Evolutionary conservation across 768 basidiomycete genomes (phyloP).

Genomic region (Pleurotus djamor): DNA sequence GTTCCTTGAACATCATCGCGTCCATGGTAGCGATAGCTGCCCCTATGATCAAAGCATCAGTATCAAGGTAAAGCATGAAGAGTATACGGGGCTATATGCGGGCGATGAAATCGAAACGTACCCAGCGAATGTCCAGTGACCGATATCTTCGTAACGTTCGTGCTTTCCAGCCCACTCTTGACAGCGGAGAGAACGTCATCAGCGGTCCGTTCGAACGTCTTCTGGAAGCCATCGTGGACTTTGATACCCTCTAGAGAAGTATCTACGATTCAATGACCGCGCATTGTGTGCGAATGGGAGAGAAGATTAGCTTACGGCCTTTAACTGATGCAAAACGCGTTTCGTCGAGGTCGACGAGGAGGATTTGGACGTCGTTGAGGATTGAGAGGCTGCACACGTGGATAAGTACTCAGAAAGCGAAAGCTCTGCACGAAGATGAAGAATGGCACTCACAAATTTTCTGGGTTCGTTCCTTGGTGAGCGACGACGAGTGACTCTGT

Average conservation of each 20-base stretch:
- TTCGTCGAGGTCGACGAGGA: slow-evolving; percentile 22
- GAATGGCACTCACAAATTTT: slow-evolving; percentile 21
- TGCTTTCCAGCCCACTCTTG: slow-evolving; percentile 22
- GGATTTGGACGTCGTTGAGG: slow-evolving; percentile 30
- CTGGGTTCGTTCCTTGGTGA: slow-evolving; percentile 36
- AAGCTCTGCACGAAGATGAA: not conserved
- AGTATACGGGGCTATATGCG: too few species aligned
- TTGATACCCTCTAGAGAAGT: slow-evolving; percentile 24
- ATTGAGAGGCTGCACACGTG: slow-evolving; percentile 24
- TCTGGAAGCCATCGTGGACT: slow-evolving; percentile 37
- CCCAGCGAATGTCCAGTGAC: slow-evolving; percentile 42
- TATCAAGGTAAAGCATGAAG: too few species aligned
- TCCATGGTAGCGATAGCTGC: slow-evolving; percentile 46
- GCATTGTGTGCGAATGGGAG: not conserved
- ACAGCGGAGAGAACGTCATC: slow-evolving; percentile 28
- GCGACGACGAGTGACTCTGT: slow-evolving; percentile 34
- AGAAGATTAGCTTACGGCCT: not conserved
- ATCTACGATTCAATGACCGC: not conserved
- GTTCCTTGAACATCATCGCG: slow-evolving; percentile 33
- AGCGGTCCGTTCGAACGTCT: slow-evolving; percentile 35
- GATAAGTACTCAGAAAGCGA: not conserved
- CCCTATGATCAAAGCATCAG: slow-evolving; percentile 14
- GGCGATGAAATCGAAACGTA: slow-evolving; percentile 1
- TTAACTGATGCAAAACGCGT: slow-evolving; percentile 23
- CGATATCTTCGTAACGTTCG: slow-evolving; percentile 26